Evolutionary conservation across 23 red algal species (phyloP).

Genomic region (Gracilaria gracilis): DNA sequence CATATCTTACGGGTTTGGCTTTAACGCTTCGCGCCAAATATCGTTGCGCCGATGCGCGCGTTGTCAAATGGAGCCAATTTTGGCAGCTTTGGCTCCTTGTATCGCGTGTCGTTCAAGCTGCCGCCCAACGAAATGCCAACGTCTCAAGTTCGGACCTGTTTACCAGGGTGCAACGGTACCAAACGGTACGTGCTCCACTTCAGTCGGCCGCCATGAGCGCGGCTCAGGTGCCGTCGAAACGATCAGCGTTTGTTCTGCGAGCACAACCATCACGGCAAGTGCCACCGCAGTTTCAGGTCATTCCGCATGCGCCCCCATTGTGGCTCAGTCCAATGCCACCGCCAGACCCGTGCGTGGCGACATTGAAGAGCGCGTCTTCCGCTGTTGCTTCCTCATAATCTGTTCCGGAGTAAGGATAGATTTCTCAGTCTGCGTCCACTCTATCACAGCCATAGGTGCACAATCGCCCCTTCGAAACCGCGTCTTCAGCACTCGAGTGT

Average conservation of each 20-base stretch:
- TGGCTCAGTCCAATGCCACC: conserved; percentile 39
- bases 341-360: conserved; percentile 14
- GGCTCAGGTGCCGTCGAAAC: no score
- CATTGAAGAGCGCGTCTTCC: conserved; percentile 58
- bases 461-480: conserved; percentile 81
- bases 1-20: not conserved
- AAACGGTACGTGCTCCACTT: no score
- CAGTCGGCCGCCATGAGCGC: no score
- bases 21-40: conserved; percentile 4
- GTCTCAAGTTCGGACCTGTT: no score
- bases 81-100: not conserved
- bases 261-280: no score
- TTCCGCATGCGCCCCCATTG: not conserved
- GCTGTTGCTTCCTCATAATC: conserved; percentile 21
- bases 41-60: not conserved
- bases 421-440: conserved; percentile 77
- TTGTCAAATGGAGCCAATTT: not conserved
- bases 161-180: no score
- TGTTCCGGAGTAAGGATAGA: conserved; percentile 79
- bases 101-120: no score
- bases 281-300: no score
- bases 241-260: not conserved
- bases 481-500: conserved; percentile 81
- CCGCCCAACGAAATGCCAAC: no score
- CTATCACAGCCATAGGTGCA: conserved; percentile 92